Conservation (phyloP, 1,139 yeast genomes). For the Debaryomyces psychrophilus region DNA sequence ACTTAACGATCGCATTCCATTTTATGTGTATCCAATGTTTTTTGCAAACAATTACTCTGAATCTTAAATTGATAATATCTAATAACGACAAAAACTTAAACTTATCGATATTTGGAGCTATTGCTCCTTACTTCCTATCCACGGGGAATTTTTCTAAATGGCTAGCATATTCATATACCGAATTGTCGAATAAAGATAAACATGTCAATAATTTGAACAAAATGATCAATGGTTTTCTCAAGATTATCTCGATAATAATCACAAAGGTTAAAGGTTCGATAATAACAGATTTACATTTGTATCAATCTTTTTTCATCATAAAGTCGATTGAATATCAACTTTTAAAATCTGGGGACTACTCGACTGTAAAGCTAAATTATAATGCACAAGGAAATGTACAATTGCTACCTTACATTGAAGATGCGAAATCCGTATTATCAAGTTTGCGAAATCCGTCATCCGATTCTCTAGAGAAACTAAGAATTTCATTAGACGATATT, state of each 20-base stretch:
- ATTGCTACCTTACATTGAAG: conserved; percentile 12
- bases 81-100: conserved; percentile 16
- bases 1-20: conserved; percentile 34
- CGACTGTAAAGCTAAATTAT: background rate
- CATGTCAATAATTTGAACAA: conserved; percentile 24
- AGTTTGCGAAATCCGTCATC: background rate
- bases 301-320: conserved; percentile 2
- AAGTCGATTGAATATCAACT: conserved; percentile 8
- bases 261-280: conserved; percentile 4
- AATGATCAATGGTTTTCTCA: conserved; percentile 29
- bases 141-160: conserved; percentile 28
- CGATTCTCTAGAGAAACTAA: background rate
- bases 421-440: conserved; percentile 2
- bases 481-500: background rate
- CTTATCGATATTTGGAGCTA: conserved; percentile 14
- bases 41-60: conserved; percentile 29
- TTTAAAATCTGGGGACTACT: conserved; percentile 1
- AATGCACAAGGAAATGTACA: background rate
- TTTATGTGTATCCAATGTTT: conserved; percentile 35
- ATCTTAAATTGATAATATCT: conserved; percentile 19
- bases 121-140: conserved; percentile 26
- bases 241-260: conserved; percentile 18
- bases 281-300: background rate
- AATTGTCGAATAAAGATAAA: conserved; percentile 16
- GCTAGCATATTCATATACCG: conserved; percentile 20